A percentile compares a stretch with the other conserved stretches of the same genome.
phyloP scores from a whole-genome alignment of 2,329 filamentous ascomycete species.

The Whalleya microplaca region DNA sequence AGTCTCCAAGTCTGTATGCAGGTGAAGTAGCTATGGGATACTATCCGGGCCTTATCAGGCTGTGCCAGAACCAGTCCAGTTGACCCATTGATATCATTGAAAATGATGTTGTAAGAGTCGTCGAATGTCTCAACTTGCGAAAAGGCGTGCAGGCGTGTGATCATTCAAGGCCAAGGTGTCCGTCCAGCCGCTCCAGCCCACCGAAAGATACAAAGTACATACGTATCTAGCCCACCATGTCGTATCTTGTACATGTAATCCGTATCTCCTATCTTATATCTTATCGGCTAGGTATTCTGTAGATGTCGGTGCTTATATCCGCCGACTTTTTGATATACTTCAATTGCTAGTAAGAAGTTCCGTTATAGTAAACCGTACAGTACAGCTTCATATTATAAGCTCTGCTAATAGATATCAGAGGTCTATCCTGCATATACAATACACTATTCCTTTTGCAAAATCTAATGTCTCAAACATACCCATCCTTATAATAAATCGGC shows the following conservation, averaged over 20 bases:
- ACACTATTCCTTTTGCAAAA: too few relatives aligned
- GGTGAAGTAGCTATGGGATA: slow-evolving; percentile 21
- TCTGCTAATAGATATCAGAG: too few relatives aligned
- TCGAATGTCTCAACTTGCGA: slow-evolving; percentile 6
- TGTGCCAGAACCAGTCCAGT: slow-evolving; percentile 21
- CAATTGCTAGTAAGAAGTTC: too few relatives aligned
- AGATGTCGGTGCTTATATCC: too few relatives aligned
- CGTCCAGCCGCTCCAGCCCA: not conserved
- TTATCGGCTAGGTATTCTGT: too few relatives aligned
- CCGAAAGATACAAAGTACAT: not conserved
- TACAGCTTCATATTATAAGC: too few relatives aligned
- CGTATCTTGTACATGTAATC: slow-evolving; percentile 1
- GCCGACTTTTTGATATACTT: too few relatives aligned
- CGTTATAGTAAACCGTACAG: too few relatives aligned
- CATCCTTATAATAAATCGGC: too few relatives aligned
- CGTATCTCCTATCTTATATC: slow-evolving; percentile 3
- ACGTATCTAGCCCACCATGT: not conserved
- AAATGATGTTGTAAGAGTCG: slow-evolving; percentile 10
- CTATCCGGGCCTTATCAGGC: slow-evolving; percentile 24
- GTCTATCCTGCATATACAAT: too few relatives aligned
- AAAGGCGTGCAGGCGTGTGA: slow-evolving; percentile 16
- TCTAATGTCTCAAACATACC: too few relatives aligned
- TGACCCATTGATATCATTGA: slow-evolving; percentile 27
- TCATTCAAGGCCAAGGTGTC: not conserved
- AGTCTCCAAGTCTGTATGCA: slow-evolving; percentile 15